phyloP scores from a whole-genome alignment of 1,284 basidiomycete genomes.

The Lignosus rhinocerotis region DNA sequence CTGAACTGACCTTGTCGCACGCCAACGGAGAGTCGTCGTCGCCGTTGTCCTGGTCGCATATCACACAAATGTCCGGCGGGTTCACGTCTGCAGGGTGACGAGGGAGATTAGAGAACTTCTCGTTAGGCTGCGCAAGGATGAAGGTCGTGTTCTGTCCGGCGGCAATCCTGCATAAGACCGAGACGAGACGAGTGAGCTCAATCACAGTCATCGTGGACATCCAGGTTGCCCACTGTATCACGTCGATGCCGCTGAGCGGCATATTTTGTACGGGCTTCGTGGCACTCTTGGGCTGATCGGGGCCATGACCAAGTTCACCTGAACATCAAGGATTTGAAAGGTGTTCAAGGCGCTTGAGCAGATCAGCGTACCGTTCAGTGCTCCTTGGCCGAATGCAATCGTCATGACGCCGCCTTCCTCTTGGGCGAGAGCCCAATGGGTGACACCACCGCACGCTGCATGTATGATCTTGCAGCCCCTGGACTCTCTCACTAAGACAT shows the following conservation, averaged over 20 bases:
- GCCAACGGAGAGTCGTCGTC: slow-evolving; percentile 72
- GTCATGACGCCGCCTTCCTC: slow-evolving; percentile 77
- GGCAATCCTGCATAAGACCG: slow-evolving; percentile 58
- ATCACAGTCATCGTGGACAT: background rate
- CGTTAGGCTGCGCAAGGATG: slow-evolving; percentile 73
- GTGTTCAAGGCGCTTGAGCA: background rate
- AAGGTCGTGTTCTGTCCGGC: slow-evolving; percentile 86
- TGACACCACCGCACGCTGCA: slow-evolving; percentile 84
- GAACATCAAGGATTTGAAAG: background rate
- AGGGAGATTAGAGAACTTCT: slow-evolving; percentile 70
- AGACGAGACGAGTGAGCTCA: background rate
- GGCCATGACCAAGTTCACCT: slow-evolving; percentile 83
- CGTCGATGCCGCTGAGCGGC: slow-evolving; percentile 72
- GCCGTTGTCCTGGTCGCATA: slow-evolving; percentile 68
- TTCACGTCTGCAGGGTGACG: slow-evolving; percentile 75
- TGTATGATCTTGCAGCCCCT: slow-evolving; percentile 74
- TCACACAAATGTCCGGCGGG: slow-evolving; percentile 69
- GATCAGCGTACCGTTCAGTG: slow-evolving; percentile 58
- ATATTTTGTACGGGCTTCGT: slow-evolving; percentile 81
- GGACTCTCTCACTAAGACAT: slow-evolving; percentile 8
- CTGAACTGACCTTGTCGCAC: slow-evolving; percentile 80
- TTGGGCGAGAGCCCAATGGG: slow-evolving; percentile 80
- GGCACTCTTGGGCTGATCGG: slow-evolving; percentile 80
- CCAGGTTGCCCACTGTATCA: slow-evolving; percentile 64
- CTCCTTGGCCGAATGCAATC: slow-evolving; percentile 85